Base-by-base conservation (phyloP, 228 moss, liverwort and hornwort genomes). In the Sphagnum fallax region DNA sequence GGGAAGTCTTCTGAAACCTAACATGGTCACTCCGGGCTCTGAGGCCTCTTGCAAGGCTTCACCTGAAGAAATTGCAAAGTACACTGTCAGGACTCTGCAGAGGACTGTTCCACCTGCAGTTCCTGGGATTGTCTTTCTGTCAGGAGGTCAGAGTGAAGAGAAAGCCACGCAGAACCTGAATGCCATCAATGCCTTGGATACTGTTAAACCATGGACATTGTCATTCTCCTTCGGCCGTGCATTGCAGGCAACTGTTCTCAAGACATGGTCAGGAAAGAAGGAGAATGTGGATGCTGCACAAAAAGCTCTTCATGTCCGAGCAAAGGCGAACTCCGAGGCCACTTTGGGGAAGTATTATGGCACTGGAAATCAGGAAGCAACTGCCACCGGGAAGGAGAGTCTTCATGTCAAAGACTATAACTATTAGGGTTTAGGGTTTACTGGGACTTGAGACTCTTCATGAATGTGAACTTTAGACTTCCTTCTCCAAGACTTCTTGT, bases 391-490 rank as follows among this genome's bases (percentile, higher is more conserved):
- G 16, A 86, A 75, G 0, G 83, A 86, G 74, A 86, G 83, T 67
- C 63, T 86, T 66, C 83, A 86, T 67, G 83, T 86, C 8, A 86
- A 86, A 80, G 68, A 86, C 15, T 86, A 86, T 74, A 83, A 83
- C 74, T 86, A 86, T 16, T 86, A 82, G 79, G 74, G 12, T 8
- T 71, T 10, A 32, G 32, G 32, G 32, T 32, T 32, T 32, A 32
- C 32, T 32, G 32, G 2, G 32, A 32, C 32, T 32, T 32, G 32
- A 32, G 32, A 32, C 32, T 32, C 32, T 32, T 32, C 32, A 32
- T 32, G 32, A 32, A 32, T 32, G 32, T 32, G 32, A 32, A 32
- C 32, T 32, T 32, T 32, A 32, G 32, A 32, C 32, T 32, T 3
- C 2, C 2, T 32, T 32, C 32, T 32, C 32, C 32, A 32, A 32